A percentile compares a stretch with the other conserved stretches of the same genome.
These are phyloP conservation scores for Tephrocybe rancida DNA, from an alignment of 768 basidiomycete species.

Conservation along the genomic window DNA sequence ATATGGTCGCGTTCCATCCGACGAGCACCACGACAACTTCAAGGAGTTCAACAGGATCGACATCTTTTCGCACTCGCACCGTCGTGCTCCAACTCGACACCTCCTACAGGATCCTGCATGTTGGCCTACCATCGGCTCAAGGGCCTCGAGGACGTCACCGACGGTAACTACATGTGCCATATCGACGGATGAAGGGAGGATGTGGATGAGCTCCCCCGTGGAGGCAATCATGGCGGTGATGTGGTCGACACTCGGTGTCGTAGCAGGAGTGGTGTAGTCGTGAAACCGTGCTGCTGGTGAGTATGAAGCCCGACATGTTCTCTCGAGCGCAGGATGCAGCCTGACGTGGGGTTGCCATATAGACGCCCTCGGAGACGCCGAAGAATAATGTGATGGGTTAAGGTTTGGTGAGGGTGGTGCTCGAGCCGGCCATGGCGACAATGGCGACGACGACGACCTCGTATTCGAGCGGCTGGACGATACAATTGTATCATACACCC, in stretches of 20 bases:
- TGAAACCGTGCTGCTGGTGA: background rate
- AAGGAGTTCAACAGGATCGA: background rate
- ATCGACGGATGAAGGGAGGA: background rate
- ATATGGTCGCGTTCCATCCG: background rate
- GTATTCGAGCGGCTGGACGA: background rate
- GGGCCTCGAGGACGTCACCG: constrained; percentile 10
- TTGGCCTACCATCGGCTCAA: background rate
- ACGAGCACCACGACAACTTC: constrained; percentile 6
- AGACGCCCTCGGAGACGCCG: background rate
- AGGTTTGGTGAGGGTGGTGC: background rate
- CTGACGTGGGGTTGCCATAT: background rate
- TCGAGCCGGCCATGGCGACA: background rate
- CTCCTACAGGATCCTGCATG: background rate
- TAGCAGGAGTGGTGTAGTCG: constrained; percentile 1
- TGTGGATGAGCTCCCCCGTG: constrained; percentile 4
- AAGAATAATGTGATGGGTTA: background rate
- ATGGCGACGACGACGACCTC: background rate
- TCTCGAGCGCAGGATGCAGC: constrained; percentile 2
- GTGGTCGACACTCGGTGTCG: constrained; percentile 7
- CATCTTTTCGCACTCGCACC: background rate
- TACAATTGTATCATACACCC: background rate
- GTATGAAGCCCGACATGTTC: background rate
- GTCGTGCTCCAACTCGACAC: background rate
- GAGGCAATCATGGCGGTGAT: constrained; percentile 3
- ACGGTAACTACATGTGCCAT: constrained; percentile 2